Conservation (phyloP, 768 basidiomycete genomes). For the Nidula microcarpa region DNA sequence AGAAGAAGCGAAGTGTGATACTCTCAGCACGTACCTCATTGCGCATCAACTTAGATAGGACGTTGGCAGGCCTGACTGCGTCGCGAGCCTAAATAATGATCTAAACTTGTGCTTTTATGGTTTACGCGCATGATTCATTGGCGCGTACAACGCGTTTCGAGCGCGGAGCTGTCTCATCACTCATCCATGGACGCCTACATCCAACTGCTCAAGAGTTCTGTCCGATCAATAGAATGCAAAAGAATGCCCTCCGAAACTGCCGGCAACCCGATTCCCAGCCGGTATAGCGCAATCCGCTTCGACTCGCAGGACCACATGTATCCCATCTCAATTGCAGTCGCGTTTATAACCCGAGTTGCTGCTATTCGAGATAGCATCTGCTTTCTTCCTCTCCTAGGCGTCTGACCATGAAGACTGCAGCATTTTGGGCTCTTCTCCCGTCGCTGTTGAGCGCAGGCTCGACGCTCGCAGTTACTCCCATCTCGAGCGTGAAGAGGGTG, state of each 20-base stretch:
- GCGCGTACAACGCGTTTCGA: too few species aligned
- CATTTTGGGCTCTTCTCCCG: conserved; percentile 22
- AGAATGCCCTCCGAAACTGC: neutral
- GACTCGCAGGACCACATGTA: neutral
- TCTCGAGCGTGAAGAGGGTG: conserved; percentile 34
- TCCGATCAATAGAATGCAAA: neutral
- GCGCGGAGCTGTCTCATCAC: too few species aligned
- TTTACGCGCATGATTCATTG: neutral
- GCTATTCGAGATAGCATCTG: too few species aligned
- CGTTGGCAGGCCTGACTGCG: neutral
- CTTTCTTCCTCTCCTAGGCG: neutral
- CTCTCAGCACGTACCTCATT: neutral
- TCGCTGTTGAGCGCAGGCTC: conserved; percentile 17
- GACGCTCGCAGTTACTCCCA: conserved; percentile 23
- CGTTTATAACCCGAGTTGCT: too few species aligned
- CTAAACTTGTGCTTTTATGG: neutral
- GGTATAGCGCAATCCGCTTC: neutral
- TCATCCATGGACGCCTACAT: too few species aligned
- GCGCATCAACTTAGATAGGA: neutral
- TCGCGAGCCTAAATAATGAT: neutral
- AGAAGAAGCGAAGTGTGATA: neutral
- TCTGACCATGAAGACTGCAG: conserved; percentile 27
- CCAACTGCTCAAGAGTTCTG: neutral
- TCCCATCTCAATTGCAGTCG: neutral
- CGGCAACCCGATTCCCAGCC: neutral